Percentiles rank a stretch among this genome's conserved stretches.
Evolutionary conservation across 768 basidiomycete genomes (phyloP).

Genomic region (Leccinum obscurum): DNA sequence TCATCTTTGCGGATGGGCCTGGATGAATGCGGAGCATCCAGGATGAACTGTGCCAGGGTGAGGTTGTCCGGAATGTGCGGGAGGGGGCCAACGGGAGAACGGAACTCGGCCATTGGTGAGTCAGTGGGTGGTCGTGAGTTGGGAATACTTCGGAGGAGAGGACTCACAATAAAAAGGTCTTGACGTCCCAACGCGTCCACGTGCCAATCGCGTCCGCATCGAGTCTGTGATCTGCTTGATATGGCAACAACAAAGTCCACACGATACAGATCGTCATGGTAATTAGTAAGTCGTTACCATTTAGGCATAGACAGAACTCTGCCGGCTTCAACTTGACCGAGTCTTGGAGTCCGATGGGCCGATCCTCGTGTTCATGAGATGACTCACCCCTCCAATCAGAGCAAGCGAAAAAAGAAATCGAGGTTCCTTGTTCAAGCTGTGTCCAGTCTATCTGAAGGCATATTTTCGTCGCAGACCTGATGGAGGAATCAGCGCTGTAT

Average conservation of each 20-base stretch:
- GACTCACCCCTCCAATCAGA: background rate
- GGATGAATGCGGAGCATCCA: constrained; percentile 35
- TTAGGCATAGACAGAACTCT: background rate
- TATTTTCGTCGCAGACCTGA: no score
- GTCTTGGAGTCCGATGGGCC: background rate
- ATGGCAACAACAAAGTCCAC: background rate
- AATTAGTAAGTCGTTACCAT: background rate
- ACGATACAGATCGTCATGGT: background rate
- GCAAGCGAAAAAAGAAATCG: no score
- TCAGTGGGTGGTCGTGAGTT: background rate
- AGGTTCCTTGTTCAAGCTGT: background rate
- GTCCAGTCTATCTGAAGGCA: no score
- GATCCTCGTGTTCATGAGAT: background rate
- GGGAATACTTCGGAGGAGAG: background rate
- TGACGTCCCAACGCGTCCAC: background rate
- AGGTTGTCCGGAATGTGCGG: constrained; percentile 41
- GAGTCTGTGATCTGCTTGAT: background rate
- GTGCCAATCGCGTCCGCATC: background rate
- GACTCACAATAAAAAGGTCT: background rate
- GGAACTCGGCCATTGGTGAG: constrained; percentile 28
- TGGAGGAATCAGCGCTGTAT: background rate
- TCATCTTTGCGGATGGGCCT: constrained; percentile 26
- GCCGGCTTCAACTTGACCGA: background rate
- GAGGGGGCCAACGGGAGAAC: constrained; percentile 29
- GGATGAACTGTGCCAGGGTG: constrained; percentile 38